Evolutionary conservation across 805 yeast genomes (phyloP), one percentile per base, ranked within the genome.

Genomic region (Pichia cabralensis): DNA sequence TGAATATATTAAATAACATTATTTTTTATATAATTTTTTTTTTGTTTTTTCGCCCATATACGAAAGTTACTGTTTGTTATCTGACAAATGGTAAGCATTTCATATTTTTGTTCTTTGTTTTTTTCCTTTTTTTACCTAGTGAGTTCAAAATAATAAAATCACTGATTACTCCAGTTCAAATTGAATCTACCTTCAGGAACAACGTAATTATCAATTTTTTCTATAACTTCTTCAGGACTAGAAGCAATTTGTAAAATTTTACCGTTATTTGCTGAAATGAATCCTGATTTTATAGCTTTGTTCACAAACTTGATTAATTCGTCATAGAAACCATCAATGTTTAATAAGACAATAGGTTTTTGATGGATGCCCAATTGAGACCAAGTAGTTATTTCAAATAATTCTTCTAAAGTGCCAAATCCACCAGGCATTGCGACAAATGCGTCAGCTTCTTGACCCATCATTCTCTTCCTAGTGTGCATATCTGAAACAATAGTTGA

Each of bases 381-480:
- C 95, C 95, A 85, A 4, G 95, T 85, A 39, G 80, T 80, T 36
- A 83, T 80, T 62, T 85, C 95, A 78, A 84, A 76, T 42, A 85
- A 65, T 60, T 85, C 95, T 58, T 85, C 95, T 52, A 83, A 60
- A 7, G 94, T 84, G 33, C 95, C 95, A 53, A 76, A 84, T 3
- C 95, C 95, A 42, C 95, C 95, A 11, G 95, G 95, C 61, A 85
- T 67, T 0, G 95, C 94, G 29, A 85, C 72, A 56, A 85, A 85
- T 8, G 57, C 57, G 45, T 75, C 75, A n/a, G 89, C 78, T 55
- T 80, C 88, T 49, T 71, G 68, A 20, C 86, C 94, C 95, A 85
- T 85, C 64, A 80, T 48, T 53, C 76, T 69, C 64, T 85, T 85
- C 53, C 95, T 69, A 3, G 92, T 79, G 59, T 85, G 95, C 95